These are phyloP conservation scores for Collybia mongolica DNA, from an alignment of 768 basidiomycete genomes.

Conservation along the genomic window DNA sequence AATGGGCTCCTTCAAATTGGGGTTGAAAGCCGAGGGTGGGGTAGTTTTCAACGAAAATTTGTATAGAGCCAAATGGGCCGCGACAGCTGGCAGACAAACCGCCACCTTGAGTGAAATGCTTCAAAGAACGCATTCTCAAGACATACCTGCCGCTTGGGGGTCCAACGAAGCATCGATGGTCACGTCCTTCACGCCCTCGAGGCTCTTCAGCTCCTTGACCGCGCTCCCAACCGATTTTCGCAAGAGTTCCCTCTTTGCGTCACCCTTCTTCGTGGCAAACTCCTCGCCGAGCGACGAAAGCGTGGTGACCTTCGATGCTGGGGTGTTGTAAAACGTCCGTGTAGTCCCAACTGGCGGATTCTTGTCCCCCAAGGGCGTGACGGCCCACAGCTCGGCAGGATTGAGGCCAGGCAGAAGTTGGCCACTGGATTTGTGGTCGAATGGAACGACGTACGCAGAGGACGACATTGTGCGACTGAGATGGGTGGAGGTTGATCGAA, in stretches of 20 bases:
- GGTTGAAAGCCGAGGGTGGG: constrained; percentile 64
- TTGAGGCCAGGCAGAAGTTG: constrained; percentile 36
- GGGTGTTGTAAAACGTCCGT: constrained; percentile 61
- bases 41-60: constrained; percentile 79
- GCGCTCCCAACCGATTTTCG: constrained; percentile 71
- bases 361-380: constrained; percentile 48
- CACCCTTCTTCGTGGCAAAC: constrained; percentile 42
- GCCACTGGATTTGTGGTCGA: constrained; percentile 44
- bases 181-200: constrained; percentile 64
- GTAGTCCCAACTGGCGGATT: constrained; percentile 61
- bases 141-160: constrained; percentile 75
- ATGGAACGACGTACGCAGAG: constrained; percentile 55
- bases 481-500: constrained; percentile 11
- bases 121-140: constrained; percentile 1
- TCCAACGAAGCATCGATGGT: constrained; percentile 63
- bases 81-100: constrained; percentile 53
- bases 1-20: constrained; percentile 49
- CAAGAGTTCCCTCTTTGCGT: constrained; percentile 60
- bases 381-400: constrained; percentile 50
- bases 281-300: constrained; percentile 59
- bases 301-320: constrained; percentile 45
- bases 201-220: constrained; percentile 63
- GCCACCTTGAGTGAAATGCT: neutral
- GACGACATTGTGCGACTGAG: constrained; percentile 44
- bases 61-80: constrained; percentile 71